Evolutionary conservation across 73 alveolate genomes (phyloP).

Genomic region (Uronychia binucleata): DNA sequence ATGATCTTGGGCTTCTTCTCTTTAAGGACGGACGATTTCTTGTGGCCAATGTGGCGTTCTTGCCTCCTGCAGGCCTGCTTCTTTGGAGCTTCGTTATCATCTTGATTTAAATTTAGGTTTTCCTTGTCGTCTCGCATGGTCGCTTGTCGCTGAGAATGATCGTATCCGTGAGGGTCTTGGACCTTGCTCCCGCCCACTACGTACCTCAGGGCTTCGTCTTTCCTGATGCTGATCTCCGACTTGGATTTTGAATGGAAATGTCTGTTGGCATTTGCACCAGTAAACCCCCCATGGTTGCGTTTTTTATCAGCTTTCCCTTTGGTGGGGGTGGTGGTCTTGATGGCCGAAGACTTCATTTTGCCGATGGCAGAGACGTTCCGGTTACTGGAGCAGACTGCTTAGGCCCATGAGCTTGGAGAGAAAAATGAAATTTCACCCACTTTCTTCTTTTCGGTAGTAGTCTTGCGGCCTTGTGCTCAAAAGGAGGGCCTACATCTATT

Average conservation of each 20-base stretch:
- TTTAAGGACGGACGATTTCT: neutral
- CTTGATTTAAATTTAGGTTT: neutral
- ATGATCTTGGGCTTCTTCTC: neutral
- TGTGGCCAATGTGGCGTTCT: neutral
- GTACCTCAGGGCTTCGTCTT: neutral
- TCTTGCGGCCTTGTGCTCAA: neutral
- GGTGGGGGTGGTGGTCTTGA: neutral
- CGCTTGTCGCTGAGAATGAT: neutral
- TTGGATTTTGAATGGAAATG: neutral
- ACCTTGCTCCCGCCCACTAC: neutral
- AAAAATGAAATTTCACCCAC: neutral
- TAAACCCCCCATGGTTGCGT: neutral
- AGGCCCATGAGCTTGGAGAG: neutral
- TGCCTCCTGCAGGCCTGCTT: neutral
- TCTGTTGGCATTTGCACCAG: neutral
- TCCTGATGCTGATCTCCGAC: neutral
- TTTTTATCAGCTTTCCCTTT: neutral
- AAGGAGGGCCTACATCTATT: too few species aligned
- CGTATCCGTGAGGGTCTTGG: neutral
- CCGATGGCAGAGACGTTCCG: neutral
- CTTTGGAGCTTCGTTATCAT: neutral
- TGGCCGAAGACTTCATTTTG: neutral
- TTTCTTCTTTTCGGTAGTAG: neutral
- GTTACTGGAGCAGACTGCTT: neutral
- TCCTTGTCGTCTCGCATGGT: neutral